Evolutionary conservation across 78 protist genomes (phyloP).

Genomic region (Tieghemostelium lacteum): DNA sequence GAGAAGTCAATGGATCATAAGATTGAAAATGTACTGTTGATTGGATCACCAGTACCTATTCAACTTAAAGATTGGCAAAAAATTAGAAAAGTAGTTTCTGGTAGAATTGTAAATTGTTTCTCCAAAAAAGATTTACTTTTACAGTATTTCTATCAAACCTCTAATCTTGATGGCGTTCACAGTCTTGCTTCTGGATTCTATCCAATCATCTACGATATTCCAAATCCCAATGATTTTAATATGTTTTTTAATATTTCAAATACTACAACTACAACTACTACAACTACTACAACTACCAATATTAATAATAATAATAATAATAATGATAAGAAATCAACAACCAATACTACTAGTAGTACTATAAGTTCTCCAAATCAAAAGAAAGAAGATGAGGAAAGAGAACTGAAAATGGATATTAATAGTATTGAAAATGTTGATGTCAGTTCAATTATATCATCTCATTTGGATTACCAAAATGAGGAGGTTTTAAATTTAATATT

Average conservation of each 20-base stretch:
- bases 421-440: conserved; percentile 73
- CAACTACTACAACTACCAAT: not conserved
- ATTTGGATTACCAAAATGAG: conserved; percentile 53
- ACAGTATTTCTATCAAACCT: conserved; percentile 41
- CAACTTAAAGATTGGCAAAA: conserved; percentile 6
- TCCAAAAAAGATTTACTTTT: conserved; percentile 24
- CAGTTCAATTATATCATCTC: conserved; percentile 44
- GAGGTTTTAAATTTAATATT: conserved; percentile 7
- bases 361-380: too few species aligned
- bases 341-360: too few species aligned
- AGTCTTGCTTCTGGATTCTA: conserved; percentile 24
- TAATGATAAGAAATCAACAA: not conserved
- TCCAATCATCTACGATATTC: not conserved
- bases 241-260: not conserved
- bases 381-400: not conserved
- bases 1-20: conserved; percentile 30
- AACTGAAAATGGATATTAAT: conserved; percentile 20
- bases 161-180: conserved; percentile 15
- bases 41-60: conserved; percentile 71
- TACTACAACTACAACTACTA: not conserved
- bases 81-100: conserved; percentile 58
- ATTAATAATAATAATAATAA: conserved; percentile 3
- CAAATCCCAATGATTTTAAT: not conserved
- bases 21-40: conserved; percentile 80
- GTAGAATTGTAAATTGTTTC: conserved; percentile 68